These are phyloP conservation scores for Brachypodium distachyon DNA, from an alignment of 202 grass and related monocot species.

Conservation along the genomic window DNA sequence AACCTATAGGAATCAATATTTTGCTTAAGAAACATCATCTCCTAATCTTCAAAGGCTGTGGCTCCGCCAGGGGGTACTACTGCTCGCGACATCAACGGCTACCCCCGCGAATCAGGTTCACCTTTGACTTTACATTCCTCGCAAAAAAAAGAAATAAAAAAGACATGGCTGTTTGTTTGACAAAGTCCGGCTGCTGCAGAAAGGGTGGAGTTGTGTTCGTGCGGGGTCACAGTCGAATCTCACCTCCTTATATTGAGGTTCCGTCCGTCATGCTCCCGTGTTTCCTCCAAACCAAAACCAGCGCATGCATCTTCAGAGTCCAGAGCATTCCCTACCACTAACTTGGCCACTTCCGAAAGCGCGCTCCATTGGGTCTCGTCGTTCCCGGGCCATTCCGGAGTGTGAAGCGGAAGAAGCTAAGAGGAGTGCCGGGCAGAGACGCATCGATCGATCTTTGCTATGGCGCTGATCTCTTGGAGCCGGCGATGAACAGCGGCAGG, in stretches of 20 bases:
- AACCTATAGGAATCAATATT: too few relatives aligned
- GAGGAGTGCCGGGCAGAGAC: neutral
- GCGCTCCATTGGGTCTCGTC: neutral
- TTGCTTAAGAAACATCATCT: too few relatives aligned
- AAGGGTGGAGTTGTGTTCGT: neutral
- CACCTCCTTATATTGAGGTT: neutral
- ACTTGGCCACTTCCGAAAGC: neutral
- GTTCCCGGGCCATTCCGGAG: neutral
- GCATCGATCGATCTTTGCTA: neutral
- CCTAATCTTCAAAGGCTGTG: too few relatives aligned
- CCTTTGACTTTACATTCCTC: neutral
- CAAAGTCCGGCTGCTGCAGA: neutral
- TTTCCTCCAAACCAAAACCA: neutral
- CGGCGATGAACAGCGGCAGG: neutral
- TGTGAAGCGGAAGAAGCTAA: too few relatives aligned
- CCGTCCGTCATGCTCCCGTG: neutral
- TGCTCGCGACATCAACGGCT: neutral
- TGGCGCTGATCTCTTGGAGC: neutral
- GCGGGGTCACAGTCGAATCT: neutral
- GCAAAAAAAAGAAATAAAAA: neutral
- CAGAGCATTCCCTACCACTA: neutral
- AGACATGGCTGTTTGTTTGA: neutral
- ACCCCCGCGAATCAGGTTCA: neutral
- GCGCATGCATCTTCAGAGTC: neutral
- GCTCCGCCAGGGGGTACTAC: too few relatives aligned